These are phyloP conservation scores for Plasmodium inui DNA, from an alignment of 169 alveolate genomes.

Conservation along the genomic window DNA sequence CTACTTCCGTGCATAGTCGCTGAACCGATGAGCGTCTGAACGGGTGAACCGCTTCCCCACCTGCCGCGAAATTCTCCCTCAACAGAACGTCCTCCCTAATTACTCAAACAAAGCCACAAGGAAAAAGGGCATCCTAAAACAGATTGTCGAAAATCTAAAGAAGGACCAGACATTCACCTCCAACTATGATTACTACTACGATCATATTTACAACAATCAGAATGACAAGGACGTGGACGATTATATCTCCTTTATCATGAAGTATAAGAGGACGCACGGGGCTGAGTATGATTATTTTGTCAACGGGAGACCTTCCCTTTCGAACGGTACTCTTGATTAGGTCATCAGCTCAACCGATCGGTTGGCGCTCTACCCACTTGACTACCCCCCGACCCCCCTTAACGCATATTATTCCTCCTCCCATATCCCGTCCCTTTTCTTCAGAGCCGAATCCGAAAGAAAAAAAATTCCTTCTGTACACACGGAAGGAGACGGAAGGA, in stretches of 20 bases:
- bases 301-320: slow-evolving; percentile 8
- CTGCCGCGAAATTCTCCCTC: not conserved
- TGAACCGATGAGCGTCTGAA: not conserved
- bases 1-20: not conserved
- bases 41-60: not conserved
- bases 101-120: slow-evolving; percentile 35
- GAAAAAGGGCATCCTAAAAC: slow-evolving; percentile 54
- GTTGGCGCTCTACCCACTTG: not conserved
- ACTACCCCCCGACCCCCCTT: not conserved
- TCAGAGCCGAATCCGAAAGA: slow-evolving; percentile 42
- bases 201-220: slow-evolving; percentile 38
- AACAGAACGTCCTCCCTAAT: slow-evolving; percentile 16
- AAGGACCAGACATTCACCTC: slow-evolving; percentile 23
- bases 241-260: slow-evolving; percentile 15
- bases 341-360: not conserved
- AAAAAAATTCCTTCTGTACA: slow-evolving; percentile 43
- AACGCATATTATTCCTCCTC: not conserved
- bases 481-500: slow-evolving; percentile 72
- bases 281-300: slow-evolving; percentile 26
- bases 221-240: slow-evolving; percentile 47
- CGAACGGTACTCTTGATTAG: not conserved
- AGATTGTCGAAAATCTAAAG: slow-evolving; percentile 18
- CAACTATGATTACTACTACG: slow-evolving; percentile 40
- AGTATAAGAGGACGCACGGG: slow-evolving; percentile 18
- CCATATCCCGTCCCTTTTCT: not conserved